Percentiles rank a stretch among this genome's conserved stretches.
Evolutionary conservation across 208 protist species (phyloP).

Genomic region (Acanthamoeba quina): DNA sequence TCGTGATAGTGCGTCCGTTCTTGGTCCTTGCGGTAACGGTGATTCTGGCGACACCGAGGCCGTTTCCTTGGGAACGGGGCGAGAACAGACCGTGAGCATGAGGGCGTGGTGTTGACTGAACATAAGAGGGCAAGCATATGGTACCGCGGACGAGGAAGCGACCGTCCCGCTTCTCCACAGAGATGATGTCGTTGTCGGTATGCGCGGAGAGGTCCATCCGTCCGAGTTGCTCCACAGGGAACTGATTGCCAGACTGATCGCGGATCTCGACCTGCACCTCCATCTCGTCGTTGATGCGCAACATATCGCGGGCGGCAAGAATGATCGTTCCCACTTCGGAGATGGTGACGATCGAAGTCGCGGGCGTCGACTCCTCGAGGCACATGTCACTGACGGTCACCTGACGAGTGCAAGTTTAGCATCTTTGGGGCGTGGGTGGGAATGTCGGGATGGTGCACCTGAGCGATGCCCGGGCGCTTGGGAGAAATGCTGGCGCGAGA

Average conservation of each 20-base stretch:
- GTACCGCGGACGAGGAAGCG: constrained; percentile 29
- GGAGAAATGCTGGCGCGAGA: constrained; percentile 8
- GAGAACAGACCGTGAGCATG: neutral
- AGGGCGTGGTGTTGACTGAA: neutral
- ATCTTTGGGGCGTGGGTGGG: neutral
- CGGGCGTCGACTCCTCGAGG: constrained; percentile 18
- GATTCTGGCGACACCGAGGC: constrained; percentile 49
- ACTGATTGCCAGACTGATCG: constrained; percentile 55
- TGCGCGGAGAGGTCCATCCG: constrained; percentile 10
- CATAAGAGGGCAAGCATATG: neutral
- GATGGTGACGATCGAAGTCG: constrained; percentile 36
- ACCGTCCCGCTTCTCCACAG: constrained; percentile 27
- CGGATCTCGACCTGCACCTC: constrained; percentile 62
- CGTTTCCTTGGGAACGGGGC: neutral
- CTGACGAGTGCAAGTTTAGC: neutral
- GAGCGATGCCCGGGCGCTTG: constrained; percentile 4
- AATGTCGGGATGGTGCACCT: neutral
- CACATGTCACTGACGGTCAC: constrained; percentile 65
- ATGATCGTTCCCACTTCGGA: constrained; percentile 58
- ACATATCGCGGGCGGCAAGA: constrained; percentile 36
- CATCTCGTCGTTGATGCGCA: constrained; percentile 34
- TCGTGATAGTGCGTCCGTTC: constrained; percentile 39
- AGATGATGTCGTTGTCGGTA: constrained; percentile 57
- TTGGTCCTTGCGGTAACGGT: constrained; percentile 53
- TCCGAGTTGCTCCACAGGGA: neutral